phyloP scores from a whole-genome alignment of 805 yeast species.

The Wickerhamiella musiphila region DNA sequence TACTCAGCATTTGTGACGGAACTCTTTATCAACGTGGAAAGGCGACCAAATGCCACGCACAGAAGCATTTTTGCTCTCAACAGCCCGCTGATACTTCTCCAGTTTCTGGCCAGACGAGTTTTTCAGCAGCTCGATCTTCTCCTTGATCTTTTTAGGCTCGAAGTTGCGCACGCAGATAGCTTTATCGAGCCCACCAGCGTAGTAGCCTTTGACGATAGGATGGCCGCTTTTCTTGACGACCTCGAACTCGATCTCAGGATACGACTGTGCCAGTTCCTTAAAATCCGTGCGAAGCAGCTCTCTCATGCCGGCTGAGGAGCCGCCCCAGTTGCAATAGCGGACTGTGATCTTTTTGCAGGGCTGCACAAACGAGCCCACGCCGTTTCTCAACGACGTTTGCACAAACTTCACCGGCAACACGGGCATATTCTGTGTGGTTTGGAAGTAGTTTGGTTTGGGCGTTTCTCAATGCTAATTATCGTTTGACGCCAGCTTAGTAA shows the following conservation, averaged over 20 bases:
- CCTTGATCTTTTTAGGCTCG: slow-evolving; percentile 40
- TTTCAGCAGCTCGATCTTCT: slow-evolving; percentile 44
- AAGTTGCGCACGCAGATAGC: slow-evolving; percentile 65
- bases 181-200: slow-evolving; percentile 30
- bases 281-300: slow-evolving; percentile 42
- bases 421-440: slow-evolving; percentile 9
- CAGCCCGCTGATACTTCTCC: slow-evolving; percentile 54
- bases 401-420: slow-evolving; percentile 11
- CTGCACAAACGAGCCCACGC: slow-evolving; percentile 22
- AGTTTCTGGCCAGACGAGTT: slow-evolving; percentile 53
- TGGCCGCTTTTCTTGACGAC: slow-evolving; percentile 62
- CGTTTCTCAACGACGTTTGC: slow-evolving; percentile 16
- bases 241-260: slow-evolving; percentile 57
- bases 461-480: no score
- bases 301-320: slow-evolving; percentile 70
- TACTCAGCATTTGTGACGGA: slow-evolving; percentile 29
- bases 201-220: slow-evolving; percentile 53
- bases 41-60: slow-evolving; percentile 99
- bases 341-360: slow-evolving; percentile 55
- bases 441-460: no score
- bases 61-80: slow-evolving; percentile 59
- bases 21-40: slow-evolving; percentile 47
- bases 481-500: no score
- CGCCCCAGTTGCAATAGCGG: slow-evolving; percentile 90
- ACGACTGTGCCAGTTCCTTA: slow-evolving; percentile 35